Conservation (phyloP, 169 alveolate species). For the Toxoplasma gondii region DNA sequence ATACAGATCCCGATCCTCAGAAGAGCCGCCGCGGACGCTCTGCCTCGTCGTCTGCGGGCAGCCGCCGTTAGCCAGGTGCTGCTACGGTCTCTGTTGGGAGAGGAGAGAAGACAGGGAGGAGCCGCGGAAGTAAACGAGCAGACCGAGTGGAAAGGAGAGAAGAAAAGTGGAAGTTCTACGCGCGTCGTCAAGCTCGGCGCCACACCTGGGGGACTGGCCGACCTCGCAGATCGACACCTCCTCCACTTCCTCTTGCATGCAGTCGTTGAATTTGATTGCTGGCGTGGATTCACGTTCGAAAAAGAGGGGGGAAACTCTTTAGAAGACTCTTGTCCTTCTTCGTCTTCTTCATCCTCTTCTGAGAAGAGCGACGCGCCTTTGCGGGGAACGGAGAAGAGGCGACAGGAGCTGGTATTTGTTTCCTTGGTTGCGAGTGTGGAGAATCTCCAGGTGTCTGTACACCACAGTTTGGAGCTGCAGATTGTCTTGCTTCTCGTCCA, state of each 20-base stretch:
- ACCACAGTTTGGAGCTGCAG: constrained; percentile 12
- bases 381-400: neutral
- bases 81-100: neutral
- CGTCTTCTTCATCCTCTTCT: neutral
- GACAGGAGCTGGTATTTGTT: constrained; percentile 7
- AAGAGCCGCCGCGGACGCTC: neutral
- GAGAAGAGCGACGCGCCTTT: neutral
- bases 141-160: neutral
- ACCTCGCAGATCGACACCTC: constrained; percentile 53
- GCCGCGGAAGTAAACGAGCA: neutral
- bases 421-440: neutral
- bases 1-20: neutral
- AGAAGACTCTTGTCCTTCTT: neutral
- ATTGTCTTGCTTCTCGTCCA: neutral
- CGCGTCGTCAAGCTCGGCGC: neutral
- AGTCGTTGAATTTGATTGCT: constrained; percentile 51
- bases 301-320: no score
- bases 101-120: neutral
- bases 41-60: neutral
- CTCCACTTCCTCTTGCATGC: constrained; percentile 50
- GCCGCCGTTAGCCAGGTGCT: neutral
- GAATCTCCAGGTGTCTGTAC: neutral
- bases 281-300: constrained; percentile 45
- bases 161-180: neutral
- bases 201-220: neutral